Evolutionary conservation across 2,329 filamentous ascomycete genomes (phyloP).

Genomic region (Hysterium pulicare): DNA sequence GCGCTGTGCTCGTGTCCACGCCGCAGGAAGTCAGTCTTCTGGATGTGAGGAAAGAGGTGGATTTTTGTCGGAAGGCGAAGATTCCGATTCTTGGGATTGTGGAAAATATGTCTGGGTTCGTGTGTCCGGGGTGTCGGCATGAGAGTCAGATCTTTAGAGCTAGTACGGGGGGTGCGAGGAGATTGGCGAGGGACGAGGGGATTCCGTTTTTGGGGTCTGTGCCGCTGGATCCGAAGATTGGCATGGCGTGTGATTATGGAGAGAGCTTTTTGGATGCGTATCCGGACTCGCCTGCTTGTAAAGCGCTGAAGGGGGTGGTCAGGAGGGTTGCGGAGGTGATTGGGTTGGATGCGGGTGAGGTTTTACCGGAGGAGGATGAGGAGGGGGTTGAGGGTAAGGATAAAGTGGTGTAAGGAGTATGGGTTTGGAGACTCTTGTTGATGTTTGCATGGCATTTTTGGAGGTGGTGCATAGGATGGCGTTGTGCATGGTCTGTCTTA

Average conservation of each 20-base stretch:
- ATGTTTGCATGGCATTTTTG: too few relatives aligned
- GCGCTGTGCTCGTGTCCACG: constrained; percentile 88
- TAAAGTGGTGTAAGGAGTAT: too few relatives aligned
- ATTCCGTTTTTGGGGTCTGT: constrained; percentile 88
- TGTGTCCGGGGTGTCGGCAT: constrained; percentile 87
- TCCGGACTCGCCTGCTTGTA: constrained; percentile 86
- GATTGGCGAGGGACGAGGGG: constrained; percentile 77
- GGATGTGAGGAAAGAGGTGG: constrained; percentile 94
- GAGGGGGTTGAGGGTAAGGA: too few relatives aligned
- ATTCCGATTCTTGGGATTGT: constrained; percentile 86
- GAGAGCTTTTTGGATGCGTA: constrained; percentile 96
- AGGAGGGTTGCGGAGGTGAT: constrained; percentile 58
- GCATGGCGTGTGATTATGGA: constrained; percentile 94
- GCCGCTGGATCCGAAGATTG: constrained; percentile 87
- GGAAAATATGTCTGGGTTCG: constrained; percentile 97
- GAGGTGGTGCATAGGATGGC: too few relatives aligned
- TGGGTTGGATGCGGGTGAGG: too few relatives aligned
- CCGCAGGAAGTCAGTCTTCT: constrained; percentile 90
- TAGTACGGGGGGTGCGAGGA: constrained; percentile 81
- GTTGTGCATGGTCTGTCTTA: too few relatives aligned
- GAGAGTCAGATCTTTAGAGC: constrained; percentile 81
- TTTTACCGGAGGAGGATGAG: too few relatives aligned
- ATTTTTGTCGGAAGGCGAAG: constrained; percentile 93
- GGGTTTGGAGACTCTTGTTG: too few relatives aligned
- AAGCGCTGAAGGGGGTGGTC: constrained; percentile 78